Base-by-base conservation (phyloP, 208 protist species). In the Wallacemonas rigidus region DNA sequence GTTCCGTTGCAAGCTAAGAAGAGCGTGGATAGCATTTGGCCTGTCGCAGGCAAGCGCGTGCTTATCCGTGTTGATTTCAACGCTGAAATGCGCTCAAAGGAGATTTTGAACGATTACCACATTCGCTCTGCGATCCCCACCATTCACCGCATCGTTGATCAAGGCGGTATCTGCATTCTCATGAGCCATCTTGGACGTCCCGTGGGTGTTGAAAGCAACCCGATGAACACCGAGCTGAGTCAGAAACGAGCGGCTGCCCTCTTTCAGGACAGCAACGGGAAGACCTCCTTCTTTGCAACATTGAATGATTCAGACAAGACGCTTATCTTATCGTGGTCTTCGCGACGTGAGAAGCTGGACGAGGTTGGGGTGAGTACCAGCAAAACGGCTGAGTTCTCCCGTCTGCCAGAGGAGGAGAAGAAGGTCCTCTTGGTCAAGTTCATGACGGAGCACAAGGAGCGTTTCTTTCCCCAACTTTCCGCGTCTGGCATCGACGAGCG, bases 121-220 rank as follows among this genome's bases (percentile, higher is more conserved):
- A 99, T 99, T 61, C 95, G 90, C n/a, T 81, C 89, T 6, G 83
- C 98, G 11, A 67, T 99, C 45, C 98, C 98, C 12, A 99, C 98
- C 0, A 97, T 99, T 60, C 86, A 96, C 12, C 94, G 98, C 54
- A 86, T 98, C 48, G 80, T 99, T 8, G 97, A 98, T n/a, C 82
- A 98, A 39, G 93, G 91, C 14, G 84, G 90, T 39, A 95, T 91
- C 51, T 96, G 90, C 73, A 81, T 95, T 35, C 80, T 99, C 9
- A 93, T 99, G 77, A 98, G 89, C 77, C 98, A 99, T 78, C 89
- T 99, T 7, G 99, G 99, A 43, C 86, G 98, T 35, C 99, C 98
- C 4, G 98, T 96, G 57, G 99, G 98, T 45, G 72, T 94, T 11
- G 83, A 88, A 64, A 83, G 81, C 62, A 72, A 83, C 36, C 51